Base-by-base conservation (phyloP, 805 yeast species). In the Ogataea methylovora region DNA sequence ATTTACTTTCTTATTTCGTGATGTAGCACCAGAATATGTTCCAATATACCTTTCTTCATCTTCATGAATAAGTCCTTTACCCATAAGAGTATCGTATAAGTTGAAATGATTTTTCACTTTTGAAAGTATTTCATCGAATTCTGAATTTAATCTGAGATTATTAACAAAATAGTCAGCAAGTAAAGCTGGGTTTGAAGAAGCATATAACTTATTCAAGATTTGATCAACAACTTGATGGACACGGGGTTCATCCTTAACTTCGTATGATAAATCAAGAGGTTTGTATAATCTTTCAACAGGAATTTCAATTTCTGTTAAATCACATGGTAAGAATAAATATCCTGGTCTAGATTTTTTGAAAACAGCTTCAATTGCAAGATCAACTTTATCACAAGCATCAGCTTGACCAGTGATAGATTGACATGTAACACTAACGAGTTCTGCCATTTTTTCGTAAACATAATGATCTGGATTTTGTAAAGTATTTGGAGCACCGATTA, bases 251-350 rank as follows among this genome's bases (percentile, higher is more conserved):
- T 48, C 51, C 0, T 17, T 6, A 2, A 52, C 41, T 4, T 42
- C 43, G 22, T 46, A 42, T 4, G 27, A 26, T 22, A 68, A 38
- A 9, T 42, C 24, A 20, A 57, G 36, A 6, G 49, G 65, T 5
- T 41, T 43, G 7, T 51, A 40, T 27, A 77, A 58, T 33, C 62
- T 55, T 2, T 37, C 29, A n/a, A 59, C 40, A 8, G 62, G 57
- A 17, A 75, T 63, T 13, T 45, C 30, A 84, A 53, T 77, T 76
- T 56, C 60, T 8, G 78, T 67, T 44, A 84, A 52, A 53, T 87
- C 92, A 30, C 72, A 61, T 2, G 96, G 96, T 30, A 88, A 58
- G 51, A 76, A 85, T 30, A 88, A 54, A 49, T 84, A 86, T 6
- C 94, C 96, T 0, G 97, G 97, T 54, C 84, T 74, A 15, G 79